Evolutionary conservation across 2,329 filamentous ascomycete species (phyloP), one percentile per base, ranked within the genome.

Genomic region (Colletotrichum gloeosporioides): DNA sequence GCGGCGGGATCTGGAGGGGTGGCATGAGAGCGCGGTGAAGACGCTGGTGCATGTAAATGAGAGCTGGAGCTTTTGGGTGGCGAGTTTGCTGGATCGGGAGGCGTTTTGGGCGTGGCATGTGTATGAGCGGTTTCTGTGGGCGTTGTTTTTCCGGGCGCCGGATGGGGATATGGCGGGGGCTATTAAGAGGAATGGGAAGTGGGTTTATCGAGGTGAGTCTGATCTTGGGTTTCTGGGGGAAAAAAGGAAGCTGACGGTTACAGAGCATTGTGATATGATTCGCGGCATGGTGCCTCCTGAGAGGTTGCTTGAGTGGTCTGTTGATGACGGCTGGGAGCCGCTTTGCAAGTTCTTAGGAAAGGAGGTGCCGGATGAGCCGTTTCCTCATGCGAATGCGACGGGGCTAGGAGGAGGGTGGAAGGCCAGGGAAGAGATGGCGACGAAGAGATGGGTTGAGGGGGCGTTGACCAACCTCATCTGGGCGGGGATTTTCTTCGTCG

Each of bases 281-380:
- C 81, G 82, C 13, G 81, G 80, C 12, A 74, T 86, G 8, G 83
- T 86, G 9, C 71, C 75, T 0, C 69, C 69, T 3, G 78, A n/a
- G 75, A 77, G 71, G 12, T 55, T 80, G 1, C 81, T 88, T 5
- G 85, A 86, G 65, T 87, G 82, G 81, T 80, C 82, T 12, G 80
- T 84, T 1, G 79, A 82, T 39, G 83, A 88, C 25, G 85, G 85
- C 16, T 87, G 86, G 86, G 83, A 79, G 64, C 85, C 85, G 12
- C 83, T 88, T 4, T 87, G 86, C 79, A 70, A 80, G 57, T 88
- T 87, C 62, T 76, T 87, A 3, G 82, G 81, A 16, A 84, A 84
- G 72, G 80, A 81, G 0, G 79, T 86, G 0, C 85, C 85, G 2
- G 75, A 81, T 0, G 69, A 77, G 34, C 75, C 78, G n/a, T 86